Evolutionary conservation across 1,284 basidiomycete genomes (phyloP).

Genomic region (Trichosporon sp.): DNA sequence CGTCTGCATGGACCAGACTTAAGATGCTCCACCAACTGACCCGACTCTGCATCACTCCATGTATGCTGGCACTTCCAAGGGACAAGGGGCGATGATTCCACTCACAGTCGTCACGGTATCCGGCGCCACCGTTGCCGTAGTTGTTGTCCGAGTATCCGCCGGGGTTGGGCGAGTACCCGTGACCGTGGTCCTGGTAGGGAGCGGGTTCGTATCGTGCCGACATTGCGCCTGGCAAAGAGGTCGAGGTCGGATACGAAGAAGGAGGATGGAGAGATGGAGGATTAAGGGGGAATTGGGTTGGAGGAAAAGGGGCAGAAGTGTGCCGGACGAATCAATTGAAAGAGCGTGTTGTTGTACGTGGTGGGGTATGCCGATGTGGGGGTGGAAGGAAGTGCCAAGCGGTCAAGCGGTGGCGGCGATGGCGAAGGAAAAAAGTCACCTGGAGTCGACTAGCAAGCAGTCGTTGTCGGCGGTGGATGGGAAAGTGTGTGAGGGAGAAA

Average conservation of each 20-base stretch:
- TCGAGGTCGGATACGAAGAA: not conserved
- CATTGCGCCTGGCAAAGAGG: not conserved
- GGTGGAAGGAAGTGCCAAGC: not conserved
- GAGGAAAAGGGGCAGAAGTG: not conserved
- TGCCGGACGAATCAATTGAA: not conserved
- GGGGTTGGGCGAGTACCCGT: slow-evolving; percentile 13
- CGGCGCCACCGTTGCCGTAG: slow-evolving; percentile 6
- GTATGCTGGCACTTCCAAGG: not conserved
- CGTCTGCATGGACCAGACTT: no score
- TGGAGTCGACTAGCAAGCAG: not conserved
- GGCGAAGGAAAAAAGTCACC: not conserved
- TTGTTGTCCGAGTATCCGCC: slow-evolving; percentile 1
- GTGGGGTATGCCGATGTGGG: not conserved
- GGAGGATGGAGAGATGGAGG: slow-evolving; percentile 6
- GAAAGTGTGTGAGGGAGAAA: no score
- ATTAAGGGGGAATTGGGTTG: slow-evolving; percentile 4
- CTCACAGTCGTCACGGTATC: slow-evolving; percentile 17
- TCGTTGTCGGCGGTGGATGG: no score
- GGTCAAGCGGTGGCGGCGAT: not conserved
- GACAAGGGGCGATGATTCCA: not conserved
- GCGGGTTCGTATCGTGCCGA: slow-evolving; percentile 19
- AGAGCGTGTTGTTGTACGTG: not conserved
- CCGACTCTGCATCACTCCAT: not conserved
- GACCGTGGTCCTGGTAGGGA: slow-evolving; percentile 7
- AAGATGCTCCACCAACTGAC: no score